A percentile compares a stretch with the other conserved stretches of the same genome.
Evolutionary conservation across 2,329 filamentous ascomycete genomes (phyloP).

Genomic region (Aspergillus transmontanensis): DNA sequence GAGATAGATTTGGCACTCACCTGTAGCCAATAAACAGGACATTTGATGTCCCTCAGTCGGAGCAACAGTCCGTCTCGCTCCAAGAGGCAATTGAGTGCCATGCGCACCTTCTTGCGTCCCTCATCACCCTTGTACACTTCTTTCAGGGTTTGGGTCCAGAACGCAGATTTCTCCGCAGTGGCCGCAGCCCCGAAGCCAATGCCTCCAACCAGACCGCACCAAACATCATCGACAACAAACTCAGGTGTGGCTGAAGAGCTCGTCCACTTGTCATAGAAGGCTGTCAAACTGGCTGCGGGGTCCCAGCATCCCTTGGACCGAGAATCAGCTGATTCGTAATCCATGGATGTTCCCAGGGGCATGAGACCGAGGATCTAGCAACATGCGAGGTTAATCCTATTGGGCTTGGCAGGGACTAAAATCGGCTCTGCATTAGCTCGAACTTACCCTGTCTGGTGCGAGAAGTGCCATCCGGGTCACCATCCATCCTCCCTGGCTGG

Average conservation of each 20-base stretch:
- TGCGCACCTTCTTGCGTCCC: conserved; percentile 49
- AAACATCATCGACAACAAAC: conserved; percentile 47
- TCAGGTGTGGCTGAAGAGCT: conserved; percentile 40
- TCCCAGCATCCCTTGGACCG: conserved; percentile 54
- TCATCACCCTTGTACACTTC: conserved; percentile 53
- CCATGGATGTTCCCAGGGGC: conserved; percentile 56
- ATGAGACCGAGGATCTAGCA: conserved; percentile 54
- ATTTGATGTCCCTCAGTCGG: conserved; percentile 50
- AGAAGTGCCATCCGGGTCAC: conserved; percentile 56
- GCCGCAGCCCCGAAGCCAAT: conserved; percentile 51
- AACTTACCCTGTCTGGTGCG: conserved; percentile 48
- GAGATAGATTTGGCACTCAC: conserved; percentile 31
- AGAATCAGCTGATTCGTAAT: conserved; percentile 50
- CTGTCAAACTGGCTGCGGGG: conserved; percentile 34
- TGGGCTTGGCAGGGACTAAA: neutral
- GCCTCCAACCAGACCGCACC: conserved; percentile 49
- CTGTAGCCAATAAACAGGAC: conserved; percentile 55
- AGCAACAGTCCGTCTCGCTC: conserved; percentile 53
- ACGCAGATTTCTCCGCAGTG: conserved; percentile 39
- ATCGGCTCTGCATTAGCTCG: neutral
- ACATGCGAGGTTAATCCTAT: neutral
- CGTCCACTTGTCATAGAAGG: conserved; percentile 45
- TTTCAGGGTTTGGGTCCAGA: conserved; percentile 50
- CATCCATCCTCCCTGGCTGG: conserved; percentile 59
- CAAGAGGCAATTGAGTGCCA: conserved; percentile 53